Percentiles rank a stretch among this genome's conserved stretches.
Conservation (phyloP, 2,329 filamentous ascomycete species). For the Chrysosporium queenslandicum region DNA sequence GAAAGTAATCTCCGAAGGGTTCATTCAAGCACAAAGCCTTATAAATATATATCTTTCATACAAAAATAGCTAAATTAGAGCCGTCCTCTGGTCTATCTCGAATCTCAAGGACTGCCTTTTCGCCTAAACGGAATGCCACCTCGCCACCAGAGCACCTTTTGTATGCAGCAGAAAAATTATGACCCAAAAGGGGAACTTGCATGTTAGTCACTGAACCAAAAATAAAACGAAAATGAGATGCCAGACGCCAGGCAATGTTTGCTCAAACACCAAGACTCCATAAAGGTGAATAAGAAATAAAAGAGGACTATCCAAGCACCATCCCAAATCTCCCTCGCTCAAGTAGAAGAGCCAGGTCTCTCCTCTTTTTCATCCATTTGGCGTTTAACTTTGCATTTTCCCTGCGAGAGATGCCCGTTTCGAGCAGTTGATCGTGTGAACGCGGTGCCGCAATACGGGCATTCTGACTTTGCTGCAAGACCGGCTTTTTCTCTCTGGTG, state of each 20-base stretch:
- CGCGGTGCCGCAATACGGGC: conserved; percentile 82
- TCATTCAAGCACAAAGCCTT: no score
- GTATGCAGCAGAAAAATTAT: background rate
- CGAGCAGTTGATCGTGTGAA: conserved; percentile 83
- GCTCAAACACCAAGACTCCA: background rate
- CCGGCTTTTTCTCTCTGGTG: conserved; percentile 94
- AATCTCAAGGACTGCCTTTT: background rate
- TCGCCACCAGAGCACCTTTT: background rate
- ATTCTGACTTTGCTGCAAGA: conserved; percentile 76
- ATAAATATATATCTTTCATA: no score
- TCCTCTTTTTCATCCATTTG: conserved; percentile 7
- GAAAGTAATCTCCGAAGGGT: no score
- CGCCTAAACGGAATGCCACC: background rate
- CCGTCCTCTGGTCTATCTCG: background rate
- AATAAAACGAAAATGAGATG: background rate
- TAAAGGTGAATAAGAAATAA: background rate
- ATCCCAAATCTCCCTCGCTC: background rate
- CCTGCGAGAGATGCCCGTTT: conserved; percentile 76
- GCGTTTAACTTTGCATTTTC: conserved; percentile 68
- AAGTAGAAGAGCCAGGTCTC: background rate
- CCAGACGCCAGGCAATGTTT: background rate
- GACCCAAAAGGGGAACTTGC: background rate
- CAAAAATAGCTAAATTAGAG: background rate
- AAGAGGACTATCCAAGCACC: no score
- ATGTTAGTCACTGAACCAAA: background rate